Conservation (phyloP, 805 yeast genomes). For the Starmerella sirachaensis region DNA sequence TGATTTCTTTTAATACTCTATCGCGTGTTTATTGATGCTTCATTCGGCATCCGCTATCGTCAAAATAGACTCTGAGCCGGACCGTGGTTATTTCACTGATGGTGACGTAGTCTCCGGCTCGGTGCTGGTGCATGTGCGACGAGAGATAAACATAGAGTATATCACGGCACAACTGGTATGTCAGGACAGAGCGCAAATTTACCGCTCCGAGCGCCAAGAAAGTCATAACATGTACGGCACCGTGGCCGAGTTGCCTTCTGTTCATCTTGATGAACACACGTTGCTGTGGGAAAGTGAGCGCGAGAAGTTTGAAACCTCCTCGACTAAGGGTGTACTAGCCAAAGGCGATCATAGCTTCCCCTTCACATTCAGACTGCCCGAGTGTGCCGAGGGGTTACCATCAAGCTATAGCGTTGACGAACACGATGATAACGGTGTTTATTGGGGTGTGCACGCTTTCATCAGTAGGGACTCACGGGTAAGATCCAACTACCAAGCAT, state of each 20-base stretch:
- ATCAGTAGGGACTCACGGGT: conserved; percentile 9
- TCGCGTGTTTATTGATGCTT: background rate
- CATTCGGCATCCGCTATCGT: conserved; percentile 9
- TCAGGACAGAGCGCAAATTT: conserved; percentile 12
- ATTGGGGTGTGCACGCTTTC: conserved; percentile 13
- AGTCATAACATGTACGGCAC: background rate
- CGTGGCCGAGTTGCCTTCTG: conserved; percentile 6
- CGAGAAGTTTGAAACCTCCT: background rate
- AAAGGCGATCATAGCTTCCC: conserved; percentile 11
- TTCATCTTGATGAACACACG: conserved; percentile 3
- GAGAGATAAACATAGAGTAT: conserved; percentile 10
- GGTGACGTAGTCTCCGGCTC: conserved; percentile 10
- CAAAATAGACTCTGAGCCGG: conserved; percentile 2
- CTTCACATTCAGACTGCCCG: conserved; percentile 10
- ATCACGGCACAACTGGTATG: conserved; percentile 10
- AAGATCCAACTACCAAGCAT: conserved; percentile 6
- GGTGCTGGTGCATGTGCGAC: conserved; percentile 6
- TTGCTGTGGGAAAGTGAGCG: conserved; percentile 4
- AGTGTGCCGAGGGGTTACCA: conserved; percentile 3
- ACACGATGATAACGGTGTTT: conserved; percentile 10
- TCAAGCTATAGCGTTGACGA: conserved; percentile 9
- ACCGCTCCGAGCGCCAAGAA: conserved; percentile 2
- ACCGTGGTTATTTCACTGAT: conserved; percentile 6
- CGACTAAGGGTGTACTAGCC: background rate
- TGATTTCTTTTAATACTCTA: background rate